Conservation (phyloP, 2,329 filamentous ascomycete genomes). For the Aspergillus awamori region DNA sequence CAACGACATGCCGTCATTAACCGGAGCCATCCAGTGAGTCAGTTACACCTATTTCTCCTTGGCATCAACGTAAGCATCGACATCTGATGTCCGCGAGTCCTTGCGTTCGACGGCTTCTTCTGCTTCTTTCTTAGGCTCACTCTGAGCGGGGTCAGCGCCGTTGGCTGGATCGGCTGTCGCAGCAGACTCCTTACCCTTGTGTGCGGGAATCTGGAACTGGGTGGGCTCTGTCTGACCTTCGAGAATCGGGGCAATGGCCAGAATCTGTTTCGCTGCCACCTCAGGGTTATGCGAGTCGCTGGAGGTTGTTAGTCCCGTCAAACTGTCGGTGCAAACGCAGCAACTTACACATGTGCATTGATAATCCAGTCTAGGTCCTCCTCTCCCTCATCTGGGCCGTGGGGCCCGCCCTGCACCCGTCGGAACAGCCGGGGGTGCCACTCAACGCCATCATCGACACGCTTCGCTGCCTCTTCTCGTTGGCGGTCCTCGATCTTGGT, state of each 20-base stretch:
- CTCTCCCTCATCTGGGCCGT: slow-evolving; percentile 75
- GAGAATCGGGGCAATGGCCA: slow-evolving; percentile 82
- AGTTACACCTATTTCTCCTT: slow-evolving; percentile 23
- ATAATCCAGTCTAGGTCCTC: slow-evolving; percentile 96
- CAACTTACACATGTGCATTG: slow-evolving; percentile 74
- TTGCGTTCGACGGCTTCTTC: slow-evolving; percentile 35
- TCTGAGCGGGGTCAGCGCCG: slow-evolving; percentile 8
- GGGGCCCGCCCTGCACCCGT: slow-evolving; percentile 68
- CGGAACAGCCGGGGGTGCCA: slow-evolving; percentile 91
- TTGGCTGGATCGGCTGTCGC: slow-evolving; percentile 12
- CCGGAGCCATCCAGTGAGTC: background rate
- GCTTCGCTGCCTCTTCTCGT: slow-evolving; percentile 79
- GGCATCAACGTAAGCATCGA: slow-evolving; percentile 51
- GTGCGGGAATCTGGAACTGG: slow-evolving; percentile 61
- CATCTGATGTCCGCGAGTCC: slow-evolving; percentile 43
- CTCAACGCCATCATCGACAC: slow-evolving; percentile 76
- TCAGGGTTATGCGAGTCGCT: slow-evolving; percentile 68
- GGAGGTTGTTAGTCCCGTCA: background rate
- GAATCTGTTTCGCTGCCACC: slow-evolving; percentile 77
- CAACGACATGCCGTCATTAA: background rate
- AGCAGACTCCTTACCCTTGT: slow-evolving; percentile 19
- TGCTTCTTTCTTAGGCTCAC: slow-evolving; percentile 5
- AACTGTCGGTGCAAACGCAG: background rate
- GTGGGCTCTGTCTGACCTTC: slow-evolving; percentile 68
- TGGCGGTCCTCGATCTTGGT: slow-evolving; percentile 94